Conservation (phyloP, 371 early-diverging fungal species). For the Syncephalastrum monosporum region DNA sequence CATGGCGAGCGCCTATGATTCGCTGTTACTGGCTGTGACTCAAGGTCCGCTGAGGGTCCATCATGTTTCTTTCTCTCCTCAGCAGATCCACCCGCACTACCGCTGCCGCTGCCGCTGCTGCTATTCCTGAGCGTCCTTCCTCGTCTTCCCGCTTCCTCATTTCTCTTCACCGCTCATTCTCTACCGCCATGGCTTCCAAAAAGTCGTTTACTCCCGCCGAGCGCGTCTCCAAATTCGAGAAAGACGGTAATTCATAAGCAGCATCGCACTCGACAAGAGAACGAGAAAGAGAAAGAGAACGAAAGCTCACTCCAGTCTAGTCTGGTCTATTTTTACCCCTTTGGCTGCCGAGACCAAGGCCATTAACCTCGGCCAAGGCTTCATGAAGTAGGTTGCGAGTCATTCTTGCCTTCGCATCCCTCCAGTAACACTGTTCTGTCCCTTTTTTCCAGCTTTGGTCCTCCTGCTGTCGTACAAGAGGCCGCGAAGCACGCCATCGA, state of each 20-base stretch:
- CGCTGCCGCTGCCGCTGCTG: too few relatives aligned
- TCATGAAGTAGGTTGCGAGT: conserved; percentile 61
- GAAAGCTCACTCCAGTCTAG: conserved; percentile 29
- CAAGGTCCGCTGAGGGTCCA: too few relatives aligned
- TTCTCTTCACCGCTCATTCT: too few relatives aligned
- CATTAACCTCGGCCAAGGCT: conserved; percentile 94
- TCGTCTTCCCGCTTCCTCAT: too few relatives aligned
- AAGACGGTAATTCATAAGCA: conserved; percentile 34
- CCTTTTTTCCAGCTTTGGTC: conserved; percentile 67
- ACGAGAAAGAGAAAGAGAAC: neutral
- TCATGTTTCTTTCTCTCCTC: too few relatives aligned
- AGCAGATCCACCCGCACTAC: too few relatives aligned
- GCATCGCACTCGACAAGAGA: neutral
- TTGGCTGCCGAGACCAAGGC: conserved; percentile 82
- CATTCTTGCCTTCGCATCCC: neutral
- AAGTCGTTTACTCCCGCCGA: conserved; percentile 30
- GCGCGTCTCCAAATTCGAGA: conserved; percentile 41
- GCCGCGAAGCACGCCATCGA: conserved; percentile 77
- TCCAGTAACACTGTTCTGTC: neutral
- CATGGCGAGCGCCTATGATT: too few relatives aligned
- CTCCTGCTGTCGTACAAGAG: conserved; percentile 81
- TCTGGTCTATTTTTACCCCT: conserved; percentile 93
- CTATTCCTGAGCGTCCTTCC: too few relatives aligned
- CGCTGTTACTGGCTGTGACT: too few relatives aligned
- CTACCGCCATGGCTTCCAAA: conserved; percentile 6